phyloP scores from a whole-genome alignment of 2,329 filamentous ascomycete species.

The Zasmidium angulare region DNA sequence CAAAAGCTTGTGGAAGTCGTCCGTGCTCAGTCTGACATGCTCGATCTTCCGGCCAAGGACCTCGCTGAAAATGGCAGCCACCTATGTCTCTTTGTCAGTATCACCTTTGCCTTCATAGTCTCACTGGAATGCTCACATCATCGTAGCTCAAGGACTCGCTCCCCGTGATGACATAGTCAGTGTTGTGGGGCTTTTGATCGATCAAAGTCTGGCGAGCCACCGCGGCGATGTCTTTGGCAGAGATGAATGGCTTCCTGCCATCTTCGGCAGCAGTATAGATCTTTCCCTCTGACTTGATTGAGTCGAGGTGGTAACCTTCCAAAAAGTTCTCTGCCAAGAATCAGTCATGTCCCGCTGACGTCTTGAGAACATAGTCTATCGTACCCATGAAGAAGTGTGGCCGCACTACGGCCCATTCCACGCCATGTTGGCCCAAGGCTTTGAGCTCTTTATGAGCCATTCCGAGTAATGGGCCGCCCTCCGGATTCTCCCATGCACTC shows the following conservation, averaged over 20 bases:
- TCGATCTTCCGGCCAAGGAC: conserved; percentile 11
- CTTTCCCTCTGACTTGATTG: conserved; percentile 42
- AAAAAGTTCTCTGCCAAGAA: conserved; percentile 47
- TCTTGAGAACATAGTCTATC: conserved; percentile 6
- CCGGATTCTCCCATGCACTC: conserved; percentile 17
- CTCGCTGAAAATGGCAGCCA: conserved; percentile 12
- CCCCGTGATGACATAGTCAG: conserved; percentile 39
- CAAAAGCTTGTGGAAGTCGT: conserved; percentile 9
- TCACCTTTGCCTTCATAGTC: not conserved
- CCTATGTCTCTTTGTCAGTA: not conserved
- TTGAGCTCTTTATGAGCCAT: conserved; percentile 13
- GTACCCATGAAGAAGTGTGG: conserved; percentile 53
- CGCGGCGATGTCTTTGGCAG: conserved; percentile 49
- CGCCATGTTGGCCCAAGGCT: conserved; percentile 23
- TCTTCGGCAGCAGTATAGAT: conserved; percentile 46
- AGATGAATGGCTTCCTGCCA: conserved; percentile 51
- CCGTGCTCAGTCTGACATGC: conserved; percentile 9
- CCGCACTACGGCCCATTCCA: conserved; percentile 47
- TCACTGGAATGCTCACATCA: conserved; percentile 18
- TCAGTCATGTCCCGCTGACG: not conserved
- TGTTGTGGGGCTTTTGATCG: conserved; percentile 41
- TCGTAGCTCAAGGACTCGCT: conserved; percentile 36
- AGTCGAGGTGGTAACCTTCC: conserved; percentile 31
- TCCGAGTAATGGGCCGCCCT: conserved; percentile 12
- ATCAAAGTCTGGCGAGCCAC: conserved; percentile 45